A percentile compares a stretch with the other conserved stretches of the same genome.
Conservation (phyloP, 2,329 filamentous ascomycete species). For the Lizonia empirigonia region DNA sequence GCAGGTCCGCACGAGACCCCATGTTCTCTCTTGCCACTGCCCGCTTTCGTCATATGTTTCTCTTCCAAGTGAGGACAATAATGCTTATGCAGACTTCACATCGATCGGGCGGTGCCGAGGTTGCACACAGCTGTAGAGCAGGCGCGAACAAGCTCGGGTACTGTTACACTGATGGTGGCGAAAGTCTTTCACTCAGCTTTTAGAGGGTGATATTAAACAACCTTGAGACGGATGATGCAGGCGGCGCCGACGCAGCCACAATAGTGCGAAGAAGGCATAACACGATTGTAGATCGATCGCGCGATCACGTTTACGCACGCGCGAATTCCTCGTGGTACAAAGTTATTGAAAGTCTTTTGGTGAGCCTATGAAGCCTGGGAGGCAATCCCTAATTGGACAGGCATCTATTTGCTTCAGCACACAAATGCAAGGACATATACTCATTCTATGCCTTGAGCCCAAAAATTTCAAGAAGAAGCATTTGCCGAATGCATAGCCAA, state of each 20-base stretch:
- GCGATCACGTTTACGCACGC: background rate
- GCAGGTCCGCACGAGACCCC: conserved; percentile 9
- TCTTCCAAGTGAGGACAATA: background rate
- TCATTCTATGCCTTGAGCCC: background rate
- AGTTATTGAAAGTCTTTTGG: background rate
- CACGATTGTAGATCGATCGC: background rate
- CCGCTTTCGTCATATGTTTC: conserved; percentile 6
- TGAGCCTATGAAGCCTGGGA: conserved; percentile 1
- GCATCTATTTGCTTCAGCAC: background rate
- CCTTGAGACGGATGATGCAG: conserved; percentile 3
- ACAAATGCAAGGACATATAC: background rate
- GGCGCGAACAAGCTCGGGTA: background rate
- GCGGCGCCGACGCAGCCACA: background rate
- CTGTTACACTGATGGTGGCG: conserved; percentile 12
- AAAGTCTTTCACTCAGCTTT: background rate
- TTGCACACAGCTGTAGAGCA: conserved; percentile 4
- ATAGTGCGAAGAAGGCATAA: background rate
- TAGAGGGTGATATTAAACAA: background rate
- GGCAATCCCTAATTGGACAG: background rate
- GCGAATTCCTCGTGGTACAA: background rate
- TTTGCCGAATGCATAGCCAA: too few relatives aligned
- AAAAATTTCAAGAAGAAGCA: too few relatives aligned
- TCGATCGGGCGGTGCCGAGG: conserved; percentile 1
- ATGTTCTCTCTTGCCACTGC: background rate
- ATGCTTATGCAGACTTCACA: conserved; percentile 1